These are phyloP conservation scores for Fusarium luffae DNA, from an alignment of 2,329 filamentous ascomycete genomes.

Conservation along the genomic window DNA sequence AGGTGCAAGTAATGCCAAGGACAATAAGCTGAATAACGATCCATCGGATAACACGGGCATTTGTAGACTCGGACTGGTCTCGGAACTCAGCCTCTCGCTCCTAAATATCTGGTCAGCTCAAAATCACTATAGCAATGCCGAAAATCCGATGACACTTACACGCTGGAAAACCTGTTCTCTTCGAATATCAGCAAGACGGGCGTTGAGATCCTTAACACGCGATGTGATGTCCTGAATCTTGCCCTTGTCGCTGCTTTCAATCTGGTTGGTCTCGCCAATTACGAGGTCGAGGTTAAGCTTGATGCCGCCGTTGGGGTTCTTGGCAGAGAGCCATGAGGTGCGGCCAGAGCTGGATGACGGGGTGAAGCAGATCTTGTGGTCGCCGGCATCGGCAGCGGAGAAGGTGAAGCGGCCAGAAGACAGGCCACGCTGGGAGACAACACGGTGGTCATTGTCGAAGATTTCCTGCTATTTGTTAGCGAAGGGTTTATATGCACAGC, in stretches of 20 bases:
- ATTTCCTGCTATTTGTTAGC: conserved; percentile 69
- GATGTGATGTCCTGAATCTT: conserved; percentile 91
- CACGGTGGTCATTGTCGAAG: conserved; percentile 97
- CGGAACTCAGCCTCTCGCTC: conserved; percentile 98
- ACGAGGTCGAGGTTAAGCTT: conserved; percentile 88
- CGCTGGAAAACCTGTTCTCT: conserved; percentile 97
- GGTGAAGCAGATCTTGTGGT: conserved; percentile 95
- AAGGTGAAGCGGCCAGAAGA: conserved; percentile 91
- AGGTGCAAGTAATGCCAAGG: conserved; percentile 88
- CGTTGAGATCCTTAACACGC: conserved; percentile 90
- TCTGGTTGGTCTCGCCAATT: conserved; percentile 93
- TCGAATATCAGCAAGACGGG: conserved; percentile 85
- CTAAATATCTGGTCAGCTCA: conserved; percentile 57
- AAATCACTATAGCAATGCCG: background rate
- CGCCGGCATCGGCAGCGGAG: conserved; percentile 91
- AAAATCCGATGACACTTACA: conserved; percentile 60
- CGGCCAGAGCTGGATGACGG: conserved; percentile 78
- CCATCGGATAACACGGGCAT: conserved; percentile 92
- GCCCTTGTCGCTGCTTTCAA: conserved; percentile 91
- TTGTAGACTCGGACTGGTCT: conserved; percentile 95
- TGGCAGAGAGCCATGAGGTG: conserved; percentile 76
- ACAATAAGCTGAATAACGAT: conserved; percentile 89
- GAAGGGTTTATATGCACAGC: background rate
- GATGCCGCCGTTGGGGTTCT: conserved; percentile 77
- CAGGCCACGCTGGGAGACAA: conserved; percentile 85